Conservation (phyloP, 2,329 filamentous ascomycete genomes). For the Fusarium hainanense region DNA sequence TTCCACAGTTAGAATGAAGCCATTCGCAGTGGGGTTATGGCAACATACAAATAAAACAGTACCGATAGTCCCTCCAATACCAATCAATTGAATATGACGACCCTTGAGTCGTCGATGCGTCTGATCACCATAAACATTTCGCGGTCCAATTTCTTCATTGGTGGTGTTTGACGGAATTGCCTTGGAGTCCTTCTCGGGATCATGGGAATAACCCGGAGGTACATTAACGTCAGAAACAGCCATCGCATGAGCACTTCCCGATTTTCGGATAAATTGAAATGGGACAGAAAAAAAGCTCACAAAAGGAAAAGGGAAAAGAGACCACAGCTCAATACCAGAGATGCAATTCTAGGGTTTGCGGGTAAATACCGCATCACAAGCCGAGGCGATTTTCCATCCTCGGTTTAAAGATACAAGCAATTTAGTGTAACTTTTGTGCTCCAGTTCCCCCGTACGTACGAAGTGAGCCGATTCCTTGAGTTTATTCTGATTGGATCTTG, state of each 20-base stretch:
- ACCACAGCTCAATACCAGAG: too few species aligned
- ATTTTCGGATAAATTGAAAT: slow-evolving; percentile 1
- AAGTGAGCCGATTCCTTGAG: slow-evolving; percentile 13
- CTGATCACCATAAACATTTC: slow-evolving; percentile 23
- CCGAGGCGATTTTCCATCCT: slow-evolving; percentile 6
- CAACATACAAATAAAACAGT: slow-evolving; percentile 66
- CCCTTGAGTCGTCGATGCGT: slow-evolving; percentile 66
- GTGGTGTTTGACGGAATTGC: not conserved
- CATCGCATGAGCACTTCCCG: slow-evolving; percentile 8
- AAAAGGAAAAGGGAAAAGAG: not conserved
- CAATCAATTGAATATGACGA: slow-evolving; percentile 69
- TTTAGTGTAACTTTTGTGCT: slow-evolving; percentile 19
- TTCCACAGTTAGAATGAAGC: not conserved
- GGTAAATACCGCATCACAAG: slow-evolving; percentile 22
- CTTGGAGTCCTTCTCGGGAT: slow-evolving; percentile 38
- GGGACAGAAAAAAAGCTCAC: not conserved
- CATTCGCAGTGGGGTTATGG: not conserved
- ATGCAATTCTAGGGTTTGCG: not conserved
- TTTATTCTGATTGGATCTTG: slow-evolving; percentile 13
- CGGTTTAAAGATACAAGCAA: not conserved
- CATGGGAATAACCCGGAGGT: slow-evolving; percentile 40
- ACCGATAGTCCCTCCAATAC: slow-evolving; percentile 73
- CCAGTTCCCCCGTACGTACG: slow-evolving; percentile 7
- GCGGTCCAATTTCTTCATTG: slow-evolving; percentile 1
- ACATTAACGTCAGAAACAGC: slow-evolving; percentile 21